Evolutionary conservation across 2,329 filamentous ascomycete species (phyloP).

Genomic region (Apiospora hydei): DNA sequence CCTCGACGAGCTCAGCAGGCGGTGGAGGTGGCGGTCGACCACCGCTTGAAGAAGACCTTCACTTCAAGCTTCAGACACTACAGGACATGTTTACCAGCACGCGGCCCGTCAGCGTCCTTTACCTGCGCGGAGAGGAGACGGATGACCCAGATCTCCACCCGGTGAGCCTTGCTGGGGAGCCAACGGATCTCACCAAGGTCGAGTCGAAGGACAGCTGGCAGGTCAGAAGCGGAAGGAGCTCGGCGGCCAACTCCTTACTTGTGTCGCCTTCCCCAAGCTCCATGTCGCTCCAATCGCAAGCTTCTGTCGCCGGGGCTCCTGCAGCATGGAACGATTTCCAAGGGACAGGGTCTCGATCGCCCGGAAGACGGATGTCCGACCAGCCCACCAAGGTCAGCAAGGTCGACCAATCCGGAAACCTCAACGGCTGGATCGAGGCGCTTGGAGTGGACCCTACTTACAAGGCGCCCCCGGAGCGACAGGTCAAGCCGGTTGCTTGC

Average conservation of each 20-base stretch:
- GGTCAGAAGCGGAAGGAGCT: conserved; percentile 60
- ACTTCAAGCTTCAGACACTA: conserved; percentile 77
- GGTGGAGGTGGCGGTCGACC: conserved; percentile 52
- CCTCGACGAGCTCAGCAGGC: conserved; percentile 73
- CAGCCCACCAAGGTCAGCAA: conserved; percentile 60
- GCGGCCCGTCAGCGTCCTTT: conserved; percentile 78
- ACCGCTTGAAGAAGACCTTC: conserved; percentile 76
- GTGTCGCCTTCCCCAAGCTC: conserved; percentile 73
- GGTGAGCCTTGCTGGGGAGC: conserved; percentile 74
- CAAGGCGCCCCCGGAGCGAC: conserved; percentile 76
- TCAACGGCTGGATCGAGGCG: conserved; percentile 88
- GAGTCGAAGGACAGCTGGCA: conserved; percentile 61
- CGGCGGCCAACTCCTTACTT: conserved; percentile 66
- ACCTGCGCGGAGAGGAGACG: conserved; percentile 76
- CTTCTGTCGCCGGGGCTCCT: conserved; percentile 50
- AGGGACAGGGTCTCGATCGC: conserved; percentile 33
- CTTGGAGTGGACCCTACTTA: conserved; percentile 89
- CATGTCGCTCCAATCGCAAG: conserved; percentile 66
- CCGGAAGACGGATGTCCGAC: conserved; percentile 53
- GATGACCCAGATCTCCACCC: conserved; percentile 84
- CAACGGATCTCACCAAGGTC: conserved; percentile 64
- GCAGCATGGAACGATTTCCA: conserved; percentile 66
- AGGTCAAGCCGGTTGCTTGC: conserved; percentile 80
- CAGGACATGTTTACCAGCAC: conserved; percentile 92
- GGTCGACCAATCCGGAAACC: conserved; percentile 67